Base-by-base conservation (phyloP, 139 green algal genomes). In the Dunaliella primolecta region DNA sequence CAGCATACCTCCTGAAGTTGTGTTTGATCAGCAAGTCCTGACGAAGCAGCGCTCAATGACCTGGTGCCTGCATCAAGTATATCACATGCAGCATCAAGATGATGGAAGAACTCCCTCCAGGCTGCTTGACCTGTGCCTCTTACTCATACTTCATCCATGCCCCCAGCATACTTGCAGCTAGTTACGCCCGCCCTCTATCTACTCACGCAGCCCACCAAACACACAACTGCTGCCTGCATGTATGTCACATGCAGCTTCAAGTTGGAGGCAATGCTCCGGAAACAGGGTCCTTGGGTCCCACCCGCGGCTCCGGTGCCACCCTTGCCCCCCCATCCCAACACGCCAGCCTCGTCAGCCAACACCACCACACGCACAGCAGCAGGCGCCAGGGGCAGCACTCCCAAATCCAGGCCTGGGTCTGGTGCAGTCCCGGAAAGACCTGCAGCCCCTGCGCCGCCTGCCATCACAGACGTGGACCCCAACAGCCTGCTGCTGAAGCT, bases 201-300 rank as follows among this genome's bases (percentile, higher is more conserved):
- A 70, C 33, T 31, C 34, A 70, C 34, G 70, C 78, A 82, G 33
- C 1, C 34, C 1, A 2, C 64, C 78, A 82, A 2, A 71, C 33
- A 32, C 34, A 81, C 24, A 85, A 27, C 57, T 84, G 81, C 55
- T 36, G n/a, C 46, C 75, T 31, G 81, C 38, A 84, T n/a, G n/a
- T n/a, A n/a, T n/a, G n/a, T n/a, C 11, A 2, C n/a, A 20, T 78
- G 15, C 46, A 64, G 46, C 46, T 64, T 64, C 7, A 7, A 15
- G 15, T 7, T 64, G 46, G 46, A 64, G 15, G 46, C 46, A 25
- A 25, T 15, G 46, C 46, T 64, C 46, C 7, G 15, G 46, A 64
- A 64, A 15, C 46, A 15, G 15, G 46, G 46, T 64, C 7, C 46
- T 25, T 64, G 15, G 7, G 15, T 15, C 46, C 46, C 46, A 64